Evolutionary conservation across 2,329 filamentous ascomycete species (phyloP).

Genomic region (Talaromyces sp.): DNA sequence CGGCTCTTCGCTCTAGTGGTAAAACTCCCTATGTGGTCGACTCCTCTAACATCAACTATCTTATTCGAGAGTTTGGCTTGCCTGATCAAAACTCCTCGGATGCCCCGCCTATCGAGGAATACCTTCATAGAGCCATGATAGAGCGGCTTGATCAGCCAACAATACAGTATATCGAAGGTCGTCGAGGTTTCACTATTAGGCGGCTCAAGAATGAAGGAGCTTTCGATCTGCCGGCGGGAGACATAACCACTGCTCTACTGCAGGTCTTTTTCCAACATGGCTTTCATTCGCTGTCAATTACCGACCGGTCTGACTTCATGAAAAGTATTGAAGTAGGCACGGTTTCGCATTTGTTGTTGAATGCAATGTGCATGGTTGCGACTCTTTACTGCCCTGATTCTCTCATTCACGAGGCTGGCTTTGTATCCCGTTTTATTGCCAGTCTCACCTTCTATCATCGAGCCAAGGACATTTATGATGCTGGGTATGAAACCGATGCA

Average conservation of each 20-base stretch:
- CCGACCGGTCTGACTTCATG: conserved; percentile 18
- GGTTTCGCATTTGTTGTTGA: conserved; percentile 18
- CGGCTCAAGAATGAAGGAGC: conserved; percentile 14
- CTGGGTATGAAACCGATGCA: conserved; percentile 22
- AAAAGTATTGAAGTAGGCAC: conserved; percentile 10
- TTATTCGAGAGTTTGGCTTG: conserved; percentile 21
- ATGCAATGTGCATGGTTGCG: conserved; percentile 19
- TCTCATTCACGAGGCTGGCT: conserved; percentile 18
- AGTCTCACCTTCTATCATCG: conserved; percentile 21
- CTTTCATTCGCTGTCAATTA: conserved; percentile 17
- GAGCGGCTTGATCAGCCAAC: conserved; percentile 14
- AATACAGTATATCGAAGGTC: conserved; percentile 11
- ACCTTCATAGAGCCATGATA: conserved; percentile 18
- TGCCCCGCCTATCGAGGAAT: conserved; percentile 14
- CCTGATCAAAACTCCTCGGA: conserved; percentile 16
- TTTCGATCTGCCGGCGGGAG: conserved; percentile 15
- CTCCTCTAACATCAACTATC: conserved; percentile 21
- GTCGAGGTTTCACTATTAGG: neutral
- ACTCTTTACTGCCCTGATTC: conserved; percentile 18
- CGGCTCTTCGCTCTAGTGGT: conserved; percentile 6
- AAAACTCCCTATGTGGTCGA: conserved; percentile 18
- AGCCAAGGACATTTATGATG: conserved; percentile 24
- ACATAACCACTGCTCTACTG: conserved; percentile 16
- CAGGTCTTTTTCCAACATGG: conserved; percentile 18
- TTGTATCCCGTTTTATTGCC: conserved; percentile 18